Conservation (phyloP, 1,139 yeast genomes). For the Chernovozyma sophiae-reginae region DNA sequence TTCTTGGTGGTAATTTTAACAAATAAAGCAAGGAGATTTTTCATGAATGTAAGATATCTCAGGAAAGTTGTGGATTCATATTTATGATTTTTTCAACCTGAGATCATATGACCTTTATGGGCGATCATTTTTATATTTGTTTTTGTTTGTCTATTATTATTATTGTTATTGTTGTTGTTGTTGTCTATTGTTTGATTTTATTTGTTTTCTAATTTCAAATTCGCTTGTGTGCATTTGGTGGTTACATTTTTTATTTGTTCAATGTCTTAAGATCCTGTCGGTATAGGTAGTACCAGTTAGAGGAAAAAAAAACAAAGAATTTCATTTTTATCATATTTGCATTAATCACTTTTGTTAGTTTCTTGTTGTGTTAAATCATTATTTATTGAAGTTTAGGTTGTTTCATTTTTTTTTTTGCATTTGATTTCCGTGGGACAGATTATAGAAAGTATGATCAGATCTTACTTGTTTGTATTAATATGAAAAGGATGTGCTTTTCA, state of each 20-base stretch:
- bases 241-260: slow-evolving; percentile 8
- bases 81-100: too few species aligned
- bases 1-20: slow-evolving; percentile 38
- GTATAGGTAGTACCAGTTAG: not conserved
- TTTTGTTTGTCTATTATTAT: slow-evolving; percentile 7
- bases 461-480: slow-evolving; percentile 1
- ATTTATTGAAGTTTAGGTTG: slow-evolving; percentile 3
- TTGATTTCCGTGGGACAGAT: slow-evolving; percentile 9
- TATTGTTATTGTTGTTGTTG: slow-evolving; percentile 7
- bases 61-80: too few species aligned
- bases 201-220: slow-evolving; percentile 9
- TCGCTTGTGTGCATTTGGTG: slow-evolving; percentile 13
- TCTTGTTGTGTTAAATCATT: slow-evolving; percentile 8
- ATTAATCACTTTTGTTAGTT: slow-evolving; percentile 20
- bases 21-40: not conserved
- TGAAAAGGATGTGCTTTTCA: not conserved
- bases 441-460: too few species aligned
- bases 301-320: slow-evolving; percentile 10
- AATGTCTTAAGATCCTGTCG: not conserved
- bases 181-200: slow-evolving; percentile 9
- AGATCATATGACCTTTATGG: too few species aligned
- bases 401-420: slow-evolving; percentile 8
- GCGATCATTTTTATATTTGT: too few species aligned
- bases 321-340: slow-evolving; percentile 18
- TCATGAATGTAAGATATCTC: too few species aligned